A percentile compares a stretch with the other conserved stretches of the same genome.
Evolutionary conservation across 1,284 basidiomycete species (phyloP).

Genomic region (Dichomitus squalens): DNA sequence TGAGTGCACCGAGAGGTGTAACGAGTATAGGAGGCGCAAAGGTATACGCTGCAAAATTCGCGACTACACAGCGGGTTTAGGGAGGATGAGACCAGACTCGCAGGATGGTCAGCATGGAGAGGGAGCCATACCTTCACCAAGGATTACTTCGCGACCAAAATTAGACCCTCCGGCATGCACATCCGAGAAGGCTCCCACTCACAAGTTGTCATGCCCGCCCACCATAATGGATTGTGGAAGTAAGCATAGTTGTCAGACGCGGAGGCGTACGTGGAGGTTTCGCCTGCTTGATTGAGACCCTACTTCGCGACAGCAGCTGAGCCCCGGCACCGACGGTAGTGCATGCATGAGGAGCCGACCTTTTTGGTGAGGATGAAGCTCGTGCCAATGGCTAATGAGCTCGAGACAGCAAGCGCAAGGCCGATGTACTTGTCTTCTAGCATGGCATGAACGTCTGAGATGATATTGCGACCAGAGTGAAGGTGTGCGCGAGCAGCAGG

Average conservation of each 20-base stretch:
- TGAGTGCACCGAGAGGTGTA: conserved; percentile 93
- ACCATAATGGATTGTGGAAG: conserved; percentile 95
- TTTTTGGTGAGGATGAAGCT: conserved; percentile 98
- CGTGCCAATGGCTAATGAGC: conserved; percentile 86
- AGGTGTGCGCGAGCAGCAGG: not conserved
- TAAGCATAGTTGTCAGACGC: conserved; percentile 85
- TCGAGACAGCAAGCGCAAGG: conserved; percentile 80
- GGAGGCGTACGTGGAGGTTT: conserved; percentile 52
- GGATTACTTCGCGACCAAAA: conserved; percentile 61
- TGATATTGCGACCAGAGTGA: not conserved
- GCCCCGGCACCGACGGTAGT: not conserved
- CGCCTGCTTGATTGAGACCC: conserved; percentile 83
- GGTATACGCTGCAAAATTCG: conserved; percentile 98
- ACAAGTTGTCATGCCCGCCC: conserved; percentile 95
- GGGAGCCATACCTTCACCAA: conserved; percentile 77
- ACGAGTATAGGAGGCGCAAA: conserved; percentile 98
- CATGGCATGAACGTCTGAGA: conserved; percentile 44
- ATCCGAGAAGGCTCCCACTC: conserved; percentile 40
- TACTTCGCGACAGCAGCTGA: conserved; percentile 33
- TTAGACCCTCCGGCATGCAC: conserved; percentile 8
- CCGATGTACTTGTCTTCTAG: conserved; percentile 93
- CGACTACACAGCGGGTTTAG: conserved; percentile 56
- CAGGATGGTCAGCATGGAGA: not conserved
- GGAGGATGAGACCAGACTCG: not conserved
- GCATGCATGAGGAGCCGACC: conserved; percentile 44